phyloP scores from a whole-genome alignment of 2,329 filamentous ascomycete species.

The Davidsoniella neocaledoniae region DNA sequence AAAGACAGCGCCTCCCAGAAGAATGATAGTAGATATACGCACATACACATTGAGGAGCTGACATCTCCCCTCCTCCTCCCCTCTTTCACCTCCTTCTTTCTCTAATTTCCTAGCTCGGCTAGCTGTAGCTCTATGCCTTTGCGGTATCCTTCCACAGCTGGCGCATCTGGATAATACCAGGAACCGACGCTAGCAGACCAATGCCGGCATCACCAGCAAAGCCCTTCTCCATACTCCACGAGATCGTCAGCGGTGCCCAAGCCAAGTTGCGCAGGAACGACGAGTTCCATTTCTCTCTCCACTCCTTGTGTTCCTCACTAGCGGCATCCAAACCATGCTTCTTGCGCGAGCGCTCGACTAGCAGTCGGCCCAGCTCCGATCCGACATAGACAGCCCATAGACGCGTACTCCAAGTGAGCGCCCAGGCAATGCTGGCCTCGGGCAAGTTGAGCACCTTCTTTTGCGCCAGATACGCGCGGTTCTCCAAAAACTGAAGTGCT shows the following conservation, averaged over 20 bases:
- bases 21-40: background rate
- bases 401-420: constrained; percentile 56
- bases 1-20: background rate
- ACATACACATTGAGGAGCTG: background rate
- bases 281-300: constrained; percentile 40
- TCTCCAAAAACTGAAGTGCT: constrained; percentile 66
- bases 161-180: constrained; percentile 24
- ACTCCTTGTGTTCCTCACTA: constrained; percentile 26
- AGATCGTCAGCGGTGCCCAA: constrained; percentile 68
- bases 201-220: constrained; percentile 20
- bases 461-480: constrained; percentile 57
- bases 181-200: constrained; percentile 21
- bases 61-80: background rate
- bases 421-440: constrained; percentile 38
- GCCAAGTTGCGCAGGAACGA: constrained; percentile 52
- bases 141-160: constrained; percentile 23
- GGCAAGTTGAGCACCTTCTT: constrained; percentile 52
- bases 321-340: constrained; percentile 20
- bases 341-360: constrained; percentile 27
- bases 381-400: constrained; percentile 69
- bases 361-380: constrained; percentile 54
- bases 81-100: background rate
- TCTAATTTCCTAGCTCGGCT: background rate
- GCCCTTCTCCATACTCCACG: constrained; percentile 62
- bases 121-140: constrained; percentile 1